phyloP scores from a whole-genome alignment of 805 yeast genomes.

The Teunomyces gatunensis region DNA sequence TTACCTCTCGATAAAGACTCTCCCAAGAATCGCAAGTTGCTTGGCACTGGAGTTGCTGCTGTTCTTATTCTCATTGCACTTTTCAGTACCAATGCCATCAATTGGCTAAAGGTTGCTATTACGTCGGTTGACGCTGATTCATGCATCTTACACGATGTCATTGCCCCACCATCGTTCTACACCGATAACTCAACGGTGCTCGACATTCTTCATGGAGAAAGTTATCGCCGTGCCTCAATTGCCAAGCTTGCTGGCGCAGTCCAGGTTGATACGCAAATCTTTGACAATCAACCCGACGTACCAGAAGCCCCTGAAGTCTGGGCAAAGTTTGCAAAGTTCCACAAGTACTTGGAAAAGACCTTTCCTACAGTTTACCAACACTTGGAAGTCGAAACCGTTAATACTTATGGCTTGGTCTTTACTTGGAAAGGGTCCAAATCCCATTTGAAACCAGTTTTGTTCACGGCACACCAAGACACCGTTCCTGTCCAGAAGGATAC shows the following conservation, averaged over 20 bases:
- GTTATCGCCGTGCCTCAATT: conserved; percentile 34
- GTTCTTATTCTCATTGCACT: conserved; percentile 13
- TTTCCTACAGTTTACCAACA: conserved; percentile 53
- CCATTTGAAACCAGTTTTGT: conserved; percentile 63
- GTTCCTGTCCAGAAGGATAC: conserved; percentile 71
- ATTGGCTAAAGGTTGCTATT: conserved; percentile 16
- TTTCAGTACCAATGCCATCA: conserved; percentile 18
- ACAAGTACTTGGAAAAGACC: conserved; percentile 47
- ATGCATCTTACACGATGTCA: conserved; percentile 25
- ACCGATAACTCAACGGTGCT: conserved; percentile 31
- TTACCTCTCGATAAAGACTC: conserved; percentile 6
- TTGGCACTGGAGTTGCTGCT: conserved; percentile 9
- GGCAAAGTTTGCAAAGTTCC: conserved; percentile 41
- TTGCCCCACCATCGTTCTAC: conserved; percentile 26
- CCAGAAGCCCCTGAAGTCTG: conserved; percentile 53
- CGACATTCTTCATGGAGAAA: conserved; percentile 22
- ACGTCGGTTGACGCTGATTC: conserved; percentile 13
- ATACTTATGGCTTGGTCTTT: conserved; percentile 60
- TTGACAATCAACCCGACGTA: conserved; percentile 51
- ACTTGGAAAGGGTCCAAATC: conserved; percentile 56
- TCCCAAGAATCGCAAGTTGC: conserved; percentile 1
- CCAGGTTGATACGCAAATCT: conserved; percentile 60
- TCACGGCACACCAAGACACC: conserved; percentile 78
- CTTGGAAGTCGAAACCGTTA: conserved; percentile 54
- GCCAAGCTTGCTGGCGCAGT: conserved; percentile 56